Percentiles rank a stretch among this genome's conserved stretches.
Evolutionary conservation across 257 asterid genomes (phyloP).

Genomic region (Salvia miltiorrhiza): DNA sequence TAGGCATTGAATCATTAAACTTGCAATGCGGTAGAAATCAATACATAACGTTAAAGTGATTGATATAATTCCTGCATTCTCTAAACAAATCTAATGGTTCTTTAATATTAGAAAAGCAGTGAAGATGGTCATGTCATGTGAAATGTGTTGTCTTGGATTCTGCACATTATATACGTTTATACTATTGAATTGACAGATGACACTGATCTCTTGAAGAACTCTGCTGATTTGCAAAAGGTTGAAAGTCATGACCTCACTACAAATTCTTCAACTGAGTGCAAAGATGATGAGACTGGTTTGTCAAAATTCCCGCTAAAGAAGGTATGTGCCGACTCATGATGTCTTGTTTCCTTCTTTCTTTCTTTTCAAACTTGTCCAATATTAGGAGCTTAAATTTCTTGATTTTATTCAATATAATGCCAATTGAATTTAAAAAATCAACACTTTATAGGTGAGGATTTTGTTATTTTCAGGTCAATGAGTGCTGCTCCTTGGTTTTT

Average conservation of each 20-base stretch:
- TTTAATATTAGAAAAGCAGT: neutral
- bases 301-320: constrained; percentile 40
- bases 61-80: neutral
- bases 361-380: neutral
- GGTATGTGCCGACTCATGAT: constrained; percentile 36
- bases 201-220: constrained; percentile 31
- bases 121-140: neutral
- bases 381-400: neutral
- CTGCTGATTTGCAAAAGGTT: constrained; percentile 23
- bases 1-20: neutral
- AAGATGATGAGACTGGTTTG: constrained; percentile 29
- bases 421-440: neutral
- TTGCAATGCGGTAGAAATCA: neutral
- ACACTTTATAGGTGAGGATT: neutral
- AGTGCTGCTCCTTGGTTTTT: constrained; percentile 50
- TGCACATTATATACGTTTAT: constrained; percentile 9
- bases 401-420: neutral
- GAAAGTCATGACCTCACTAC: constrained; percentile 34
- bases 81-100: neutral
- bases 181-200: constrained; percentile 40
- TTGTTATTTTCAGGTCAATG: constrained; percentile 48
- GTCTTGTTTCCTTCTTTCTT: constrained; percentile 18
- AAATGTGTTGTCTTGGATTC: constrained; percentile 15
- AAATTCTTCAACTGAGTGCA: constrained; percentile 25
- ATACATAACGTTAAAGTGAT: neutral